These are phyloP conservation scores for Nemania serpens DNA, from an alignment of 2,329 filamentous ascomycete genomes.

Conservation along the genomic window DNA sequence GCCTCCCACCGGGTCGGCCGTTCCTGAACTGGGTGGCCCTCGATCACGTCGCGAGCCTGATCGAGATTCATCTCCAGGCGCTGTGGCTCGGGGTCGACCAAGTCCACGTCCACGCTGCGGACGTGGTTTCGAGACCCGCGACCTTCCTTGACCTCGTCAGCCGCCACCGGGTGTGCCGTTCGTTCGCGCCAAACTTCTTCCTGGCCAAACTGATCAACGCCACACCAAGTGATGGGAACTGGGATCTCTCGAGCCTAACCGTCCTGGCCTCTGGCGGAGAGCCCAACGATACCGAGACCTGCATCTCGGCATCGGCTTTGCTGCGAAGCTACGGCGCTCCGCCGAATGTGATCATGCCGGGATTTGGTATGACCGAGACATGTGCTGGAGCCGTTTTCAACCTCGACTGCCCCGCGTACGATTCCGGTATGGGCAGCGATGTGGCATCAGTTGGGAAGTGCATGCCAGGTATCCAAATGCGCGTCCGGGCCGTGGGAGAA, in stretches of 20 bases:
- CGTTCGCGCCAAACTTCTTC: slow-evolving; percentile 12
- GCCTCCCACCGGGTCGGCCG: no score
- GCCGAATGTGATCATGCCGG: slow-evolving; percentile 38
- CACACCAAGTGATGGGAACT: background rate
- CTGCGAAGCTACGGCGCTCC: background rate
- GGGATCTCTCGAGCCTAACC: background rate
- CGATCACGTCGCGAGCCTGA: slow-evolving; percentile 58
- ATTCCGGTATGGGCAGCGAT: slow-evolving; percentile 31
- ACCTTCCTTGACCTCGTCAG: slow-evolving; percentile 39
- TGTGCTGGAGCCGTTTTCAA: slow-evolving; percentile 56
- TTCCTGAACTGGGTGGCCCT: slow-evolving; percentile 56
- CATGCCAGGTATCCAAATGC: background rate
- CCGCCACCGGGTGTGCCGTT: background rate
- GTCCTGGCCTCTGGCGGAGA: background rate
- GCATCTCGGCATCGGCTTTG: background rate
- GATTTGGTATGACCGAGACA: slow-evolving; percentile 58
- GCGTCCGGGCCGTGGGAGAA: background rate
- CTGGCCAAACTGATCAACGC: background rate
- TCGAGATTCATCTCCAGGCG: slow-evolving; percentile 57
- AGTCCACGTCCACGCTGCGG: slow-evolving; percentile 49
- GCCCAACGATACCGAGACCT: background rate
- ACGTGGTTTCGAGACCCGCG: slow-evolving; percentile 47
- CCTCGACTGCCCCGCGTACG: slow-evolving; percentile 46
- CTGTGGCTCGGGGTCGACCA: slow-evolving; percentile 48
- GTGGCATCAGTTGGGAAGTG: background rate